These are phyloP conservation scores for Pleurotus citrinopileatus DNA, from an alignment of 768 basidiomycete genomes.

Conservation along the genomic window DNA sequence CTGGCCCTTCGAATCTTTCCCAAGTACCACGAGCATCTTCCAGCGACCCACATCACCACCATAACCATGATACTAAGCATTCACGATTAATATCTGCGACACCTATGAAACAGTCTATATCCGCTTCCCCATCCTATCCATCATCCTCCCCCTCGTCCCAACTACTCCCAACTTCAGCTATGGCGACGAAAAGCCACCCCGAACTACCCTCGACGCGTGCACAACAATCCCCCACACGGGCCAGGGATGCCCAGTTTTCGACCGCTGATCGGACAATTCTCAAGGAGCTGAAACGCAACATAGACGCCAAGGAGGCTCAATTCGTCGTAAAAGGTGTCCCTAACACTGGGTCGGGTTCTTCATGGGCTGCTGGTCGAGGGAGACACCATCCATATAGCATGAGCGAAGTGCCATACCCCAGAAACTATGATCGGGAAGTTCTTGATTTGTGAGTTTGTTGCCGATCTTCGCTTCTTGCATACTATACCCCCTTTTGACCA, in stretches of 20 bases:
- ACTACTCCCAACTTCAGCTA: not conserved
- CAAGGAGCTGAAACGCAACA: slow-evolving; percentile 50
- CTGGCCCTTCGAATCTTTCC: slow-evolving; percentile 1
- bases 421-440: slow-evolving; percentile 59
- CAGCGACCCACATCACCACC: no score
- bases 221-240: not conserved
- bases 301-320: slow-evolving; percentile 51
- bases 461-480: slow-evolving; percentile 9
- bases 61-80: not conserved
- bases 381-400: slow-evolving; percentile 53
- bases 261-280: slow-evolving; percentile 62
- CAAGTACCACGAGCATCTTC: not conserved
- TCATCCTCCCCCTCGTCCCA: not conserved
- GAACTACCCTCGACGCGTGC: not conserved
- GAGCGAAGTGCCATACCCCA: slow-evolving; percentile 64
- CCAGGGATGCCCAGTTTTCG: slow-evolving; percentile 39
- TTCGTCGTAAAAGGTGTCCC: slow-evolving; percentile 49
- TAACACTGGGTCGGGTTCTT: slow-evolving; percentile 2
- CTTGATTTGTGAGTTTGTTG: slow-evolving; percentile 59
- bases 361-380: slow-evolving; percentile 28
- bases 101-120: not conserved
- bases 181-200: not conserved
- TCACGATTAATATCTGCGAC: not conserved
- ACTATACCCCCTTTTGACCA: no score
- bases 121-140: not conserved